phyloP scores from a whole-genome alignment of 768 basidiomycete species.

The Imleria badia region DNA sequence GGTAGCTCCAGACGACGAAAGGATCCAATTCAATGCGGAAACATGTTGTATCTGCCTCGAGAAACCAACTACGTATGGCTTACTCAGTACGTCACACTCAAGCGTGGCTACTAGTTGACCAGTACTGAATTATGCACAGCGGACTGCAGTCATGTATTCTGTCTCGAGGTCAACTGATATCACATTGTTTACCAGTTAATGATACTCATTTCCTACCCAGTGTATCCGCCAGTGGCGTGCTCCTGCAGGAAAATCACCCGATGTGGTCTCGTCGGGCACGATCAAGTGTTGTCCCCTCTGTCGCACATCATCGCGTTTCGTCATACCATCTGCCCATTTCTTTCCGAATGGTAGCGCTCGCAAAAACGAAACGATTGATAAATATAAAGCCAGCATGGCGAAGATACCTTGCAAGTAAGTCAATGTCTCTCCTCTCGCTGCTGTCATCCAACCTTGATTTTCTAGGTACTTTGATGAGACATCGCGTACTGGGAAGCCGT shows the following conservation, averaged over 20 bases:
- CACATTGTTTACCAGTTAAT: not conserved
- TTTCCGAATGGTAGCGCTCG: conserved; percentile 52
- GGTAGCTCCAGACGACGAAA: conserved; percentile 22
- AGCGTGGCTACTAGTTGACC: not conserved
- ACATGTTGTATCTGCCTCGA: conserved; percentile 76
- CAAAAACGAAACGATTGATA: conserved; percentile 50
- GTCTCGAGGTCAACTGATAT: conserved; percentile 51
- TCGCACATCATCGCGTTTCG: conserved; percentile 61
- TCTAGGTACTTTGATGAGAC: conserved; percentile 64
- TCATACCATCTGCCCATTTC: conserved; percentile 73
- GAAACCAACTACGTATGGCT: conserved; percentile 63
- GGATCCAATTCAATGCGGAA: conserved; percentile 40
- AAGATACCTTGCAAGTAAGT: conserved; percentile 66
- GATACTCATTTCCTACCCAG: conserved; percentile 34
- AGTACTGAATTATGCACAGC: conserved; percentile 37
- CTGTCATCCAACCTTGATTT: not conserved
- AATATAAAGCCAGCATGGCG: conserved; percentile 74
- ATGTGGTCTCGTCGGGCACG: conserved; percentile 53
- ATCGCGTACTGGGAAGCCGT: conserved; percentile 42
- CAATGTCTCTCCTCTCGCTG: not conserved
- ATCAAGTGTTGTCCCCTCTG: conserved; percentile 82
- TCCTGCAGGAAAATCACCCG: conserved; percentile 49
- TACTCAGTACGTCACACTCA: conserved; percentile 52
- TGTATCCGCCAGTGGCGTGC: conserved; percentile 82
- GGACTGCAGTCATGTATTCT: conserved; percentile 79